Evolutionary conservation across 2,329 filamentous ascomycete genomes (phyloP).

Genomic region (Sporothrix phasma): DNA sequence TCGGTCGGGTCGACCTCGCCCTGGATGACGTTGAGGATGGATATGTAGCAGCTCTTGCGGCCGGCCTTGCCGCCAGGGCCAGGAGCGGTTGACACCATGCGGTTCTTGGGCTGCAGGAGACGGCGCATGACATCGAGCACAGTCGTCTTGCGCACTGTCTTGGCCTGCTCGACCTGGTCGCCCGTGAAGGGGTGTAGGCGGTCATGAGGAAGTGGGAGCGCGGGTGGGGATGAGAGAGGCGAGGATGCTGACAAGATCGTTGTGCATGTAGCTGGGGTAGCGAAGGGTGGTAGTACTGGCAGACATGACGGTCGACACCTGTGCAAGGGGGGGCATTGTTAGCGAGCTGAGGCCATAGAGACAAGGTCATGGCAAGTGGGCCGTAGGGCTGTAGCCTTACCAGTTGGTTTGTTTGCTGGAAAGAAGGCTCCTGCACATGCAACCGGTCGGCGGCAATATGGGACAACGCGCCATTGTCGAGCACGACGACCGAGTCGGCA

Average conservation of each 20-base stretch:
- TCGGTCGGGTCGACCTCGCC: conserved; percentile 97
- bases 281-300: conserved; percentile 92
- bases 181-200: conserved; percentile 94
- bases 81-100: conserved; percentile 94
- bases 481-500: conserved; percentile 91
- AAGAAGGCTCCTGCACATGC: conserved; percentile 90
- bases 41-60: conserved; percentile 98
- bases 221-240: conserved; percentile 89
- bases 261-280: conserved; percentile 99
- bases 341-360: too few relatives aligned
- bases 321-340: too few relatives aligned
- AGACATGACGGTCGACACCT: conserved; percentile 95
- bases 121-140: conserved; percentile 96
- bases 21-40: conserved; percentile 97
- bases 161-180: conserved; percentile 91
- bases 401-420: conserved; percentile 94
- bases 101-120: conserved; percentile 92
- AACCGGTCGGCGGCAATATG: conserved; percentile 89
- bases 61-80: conserved; percentile 32
- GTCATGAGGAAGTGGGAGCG: conserved; percentile 98
- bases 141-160: conserved; percentile 95
- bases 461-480: conserved; percentile 90
- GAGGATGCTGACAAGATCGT: conserved; percentile 93
- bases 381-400: conserved; percentile 35
- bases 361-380: too few relatives aligned